phyloP scores from a whole-genome alignment of 2,329 filamentous ascomycete species.

The Fusarium globosum region DNA sequence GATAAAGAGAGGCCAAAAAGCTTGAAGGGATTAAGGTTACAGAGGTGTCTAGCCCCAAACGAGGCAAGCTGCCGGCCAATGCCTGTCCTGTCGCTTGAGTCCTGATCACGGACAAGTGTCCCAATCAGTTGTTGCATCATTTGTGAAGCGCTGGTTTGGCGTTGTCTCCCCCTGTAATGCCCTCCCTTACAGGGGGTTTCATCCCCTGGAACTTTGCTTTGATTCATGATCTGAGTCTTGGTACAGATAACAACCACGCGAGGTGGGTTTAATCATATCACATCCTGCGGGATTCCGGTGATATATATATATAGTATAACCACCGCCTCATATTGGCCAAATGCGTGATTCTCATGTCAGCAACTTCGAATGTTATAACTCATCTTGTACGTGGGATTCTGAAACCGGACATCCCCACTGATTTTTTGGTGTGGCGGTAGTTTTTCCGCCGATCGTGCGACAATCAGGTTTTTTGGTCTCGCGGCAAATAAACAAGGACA shows the following conservation, averaged over 20 bases:
- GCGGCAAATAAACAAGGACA: not conserved
- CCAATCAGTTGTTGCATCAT: slow-evolving; percentile 24
- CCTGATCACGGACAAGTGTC: not conserved
- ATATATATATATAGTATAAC: not conserved
- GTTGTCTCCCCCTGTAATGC: not conserved
- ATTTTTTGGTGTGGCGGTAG: not conserved
- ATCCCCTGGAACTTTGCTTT: not conserved
- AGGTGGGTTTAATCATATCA: not conserved
- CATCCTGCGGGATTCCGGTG: not conserved
- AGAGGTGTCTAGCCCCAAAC: slow-evolving; percentile 29
- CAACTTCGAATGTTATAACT: not conserved
- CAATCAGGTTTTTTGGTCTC: slow-evolving; percentile 23
- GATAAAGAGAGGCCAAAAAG: slow-evolving; percentile 13
- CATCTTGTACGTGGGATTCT: not conserved
- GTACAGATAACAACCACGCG: not conserved
- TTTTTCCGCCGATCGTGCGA: slow-evolving; percentile 25
- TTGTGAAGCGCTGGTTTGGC: not conserved
- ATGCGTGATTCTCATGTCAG: not conserved
- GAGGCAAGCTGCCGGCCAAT: slow-evolving; percentile 19
- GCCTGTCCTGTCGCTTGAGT: not conserved
- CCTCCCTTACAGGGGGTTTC: slow-evolving; percentile 2
- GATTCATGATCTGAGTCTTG: slow-evolving; percentile 1
- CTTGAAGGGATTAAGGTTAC: slow-evolving; percentile 33
- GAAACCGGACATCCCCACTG: slow-evolving; percentile 13
- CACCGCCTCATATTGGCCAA: not conserved